Evolutionary conservation across 169 alveolate genomes (phyloP).

Genomic region (Eimeria acervulina): DNA sequence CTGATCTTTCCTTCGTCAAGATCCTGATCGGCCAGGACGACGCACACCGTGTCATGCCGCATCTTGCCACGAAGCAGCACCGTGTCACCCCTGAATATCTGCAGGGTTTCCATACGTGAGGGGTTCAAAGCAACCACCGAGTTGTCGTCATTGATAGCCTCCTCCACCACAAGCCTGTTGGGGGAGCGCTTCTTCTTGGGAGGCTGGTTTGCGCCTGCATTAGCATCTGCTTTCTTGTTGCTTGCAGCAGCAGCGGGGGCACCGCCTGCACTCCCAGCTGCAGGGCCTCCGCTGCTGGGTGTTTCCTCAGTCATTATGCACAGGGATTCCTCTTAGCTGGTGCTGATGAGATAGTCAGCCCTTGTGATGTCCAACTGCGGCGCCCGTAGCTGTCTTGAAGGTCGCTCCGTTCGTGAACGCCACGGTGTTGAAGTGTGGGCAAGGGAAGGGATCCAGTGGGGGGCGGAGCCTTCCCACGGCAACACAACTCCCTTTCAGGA

Average conservation of each 20-base stretch:
- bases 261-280: constrained; percentile 59
- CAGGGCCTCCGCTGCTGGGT: constrained; percentile 61
- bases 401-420: constrained; percentile 38
- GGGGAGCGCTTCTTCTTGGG: constrained; percentile 85
- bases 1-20: constrained; percentile 98
- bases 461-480: constrained; percentile 14
- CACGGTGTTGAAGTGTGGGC: neutral
- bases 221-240: constrained; percentile 43
- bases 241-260: constrained; percentile 28
- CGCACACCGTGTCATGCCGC: constrained; percentile 99
- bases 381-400: constrained; percentile 12
- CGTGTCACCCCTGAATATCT: constrained; percentile 99
- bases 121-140: constrained; percentile 98
- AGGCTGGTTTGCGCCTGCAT: constrained; percentile 56
- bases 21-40: constrained; percentile 98
- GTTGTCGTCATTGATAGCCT: constrained; percentile 99
- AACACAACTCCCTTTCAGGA: constrained; percentile 32
- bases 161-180: constrained; percentile 91
- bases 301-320: constrained; percentile 64
- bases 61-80: constrained; percentile 99
- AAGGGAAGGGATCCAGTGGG: neutral
- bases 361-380: neutral
- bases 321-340: neutral
- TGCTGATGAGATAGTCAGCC: neutral
- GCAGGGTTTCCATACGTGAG: constrained; percentile 96